Percentiles rank a stretch among this genome's conserved stretches.
phyloP scores from a whole-genome alignment of 1,284 basidiomycete species.

The Thecaphora thlaspeos region DNA sequence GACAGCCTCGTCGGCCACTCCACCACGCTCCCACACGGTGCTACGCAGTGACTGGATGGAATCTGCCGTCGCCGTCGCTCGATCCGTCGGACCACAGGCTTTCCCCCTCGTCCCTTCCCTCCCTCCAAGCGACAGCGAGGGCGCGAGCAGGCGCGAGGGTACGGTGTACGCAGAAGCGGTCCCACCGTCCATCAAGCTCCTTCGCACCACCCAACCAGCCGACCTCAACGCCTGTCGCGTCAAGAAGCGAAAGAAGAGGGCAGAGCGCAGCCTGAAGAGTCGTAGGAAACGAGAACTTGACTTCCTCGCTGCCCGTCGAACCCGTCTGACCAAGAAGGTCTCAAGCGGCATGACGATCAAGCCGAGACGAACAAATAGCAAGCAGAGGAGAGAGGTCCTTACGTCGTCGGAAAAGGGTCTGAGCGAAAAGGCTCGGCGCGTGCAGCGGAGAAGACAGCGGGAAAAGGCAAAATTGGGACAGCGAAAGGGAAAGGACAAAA shows the following conservation, averaged over 20 bases:
- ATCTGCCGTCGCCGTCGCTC: not conserved
- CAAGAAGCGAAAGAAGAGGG: too few relatives aligned
- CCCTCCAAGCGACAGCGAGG: too few relatives aligned
- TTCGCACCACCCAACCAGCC: slow-evolving; percentile 21
- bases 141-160: too few relatives aligned
- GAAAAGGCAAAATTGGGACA: slow-evolving; percentile 1
- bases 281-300: too few relatives aligned
- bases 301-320: too few relatives aligned
- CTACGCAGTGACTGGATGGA: not conserved
- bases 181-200: slow-evolving; percentile 10
- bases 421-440: too few relatives aligned
- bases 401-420: too few relatives aligned
- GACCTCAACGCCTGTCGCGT: slow-evolving; percentile 17
- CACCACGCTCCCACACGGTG: not conserved
- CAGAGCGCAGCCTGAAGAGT: too few relatives aligned
- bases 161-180: too few relatives aligned
- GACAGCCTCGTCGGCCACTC: not conserved
- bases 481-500: not conserved
- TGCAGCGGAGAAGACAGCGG: not conserved
- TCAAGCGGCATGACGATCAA: not conserved
- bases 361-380: slow-evolving; percentile 5
- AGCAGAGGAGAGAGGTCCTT: not conserved
- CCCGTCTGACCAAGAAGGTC: too few relatives aligned
- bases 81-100: not conserved
- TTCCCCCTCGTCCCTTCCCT: not conserved